Percentiles rank a stretch among this genome's conserved stretches.
phyloP scores from a whole-genome alignment of 306 rosid species.

The Hylodesmum podocarpum region DNA sequence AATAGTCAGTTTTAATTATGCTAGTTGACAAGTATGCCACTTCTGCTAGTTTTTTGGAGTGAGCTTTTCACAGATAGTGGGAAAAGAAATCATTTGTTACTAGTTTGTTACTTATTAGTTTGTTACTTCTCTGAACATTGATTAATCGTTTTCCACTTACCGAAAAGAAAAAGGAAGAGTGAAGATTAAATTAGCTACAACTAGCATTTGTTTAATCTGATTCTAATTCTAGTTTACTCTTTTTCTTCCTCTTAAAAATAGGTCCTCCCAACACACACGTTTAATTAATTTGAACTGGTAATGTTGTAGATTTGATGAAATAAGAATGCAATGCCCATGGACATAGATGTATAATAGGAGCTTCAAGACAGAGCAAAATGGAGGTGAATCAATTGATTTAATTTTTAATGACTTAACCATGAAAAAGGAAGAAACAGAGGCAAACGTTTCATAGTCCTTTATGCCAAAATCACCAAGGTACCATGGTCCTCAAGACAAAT shows the following conservation, averaged over 20 bases:
- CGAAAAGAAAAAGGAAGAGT: neutral
- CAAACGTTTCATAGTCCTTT: neutral
- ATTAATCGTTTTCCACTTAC: neutral
- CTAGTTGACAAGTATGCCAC: neutral
- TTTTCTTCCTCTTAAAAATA: neutral
- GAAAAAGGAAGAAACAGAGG: neutral
- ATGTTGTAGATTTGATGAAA: neutral
- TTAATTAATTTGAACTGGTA: neutral
- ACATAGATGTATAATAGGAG: neutral
- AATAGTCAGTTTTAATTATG: neutral
- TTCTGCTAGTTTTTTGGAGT: neutral
- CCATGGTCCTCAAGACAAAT: neutral
- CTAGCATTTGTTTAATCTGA: neutral
- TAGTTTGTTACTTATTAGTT: no score
- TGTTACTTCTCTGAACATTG: neutral
- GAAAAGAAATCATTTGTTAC: neutral
- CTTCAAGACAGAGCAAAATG: neutral
- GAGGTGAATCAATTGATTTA: neutral
- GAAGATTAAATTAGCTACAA: neutral
- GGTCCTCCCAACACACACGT: neutral
- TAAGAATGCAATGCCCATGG: neutral
- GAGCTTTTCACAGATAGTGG: neutral
- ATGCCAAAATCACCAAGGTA: neutral
- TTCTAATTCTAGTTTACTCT: neutral
- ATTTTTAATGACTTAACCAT: neutral